Percentiles rank a stretch among this genome's conserved stretches.
Evolutionary conservation across 192 early-diverging fungal genomes (phyloP).

Genomic region (Coemansia sp.): DNA sequence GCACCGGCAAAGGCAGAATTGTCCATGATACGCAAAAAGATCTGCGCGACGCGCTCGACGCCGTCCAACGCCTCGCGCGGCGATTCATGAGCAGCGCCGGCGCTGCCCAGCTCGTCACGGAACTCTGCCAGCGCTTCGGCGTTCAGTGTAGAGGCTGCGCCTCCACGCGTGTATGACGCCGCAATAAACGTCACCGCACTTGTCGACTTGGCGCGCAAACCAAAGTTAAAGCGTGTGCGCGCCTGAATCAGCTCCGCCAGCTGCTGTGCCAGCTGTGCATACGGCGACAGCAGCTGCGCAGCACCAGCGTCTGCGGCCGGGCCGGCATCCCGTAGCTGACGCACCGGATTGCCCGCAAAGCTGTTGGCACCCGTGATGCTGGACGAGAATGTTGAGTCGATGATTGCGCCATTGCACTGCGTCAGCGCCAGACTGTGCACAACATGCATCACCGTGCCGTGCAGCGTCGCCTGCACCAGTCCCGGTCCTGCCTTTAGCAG

Average conservation of each 20-base stretch:
- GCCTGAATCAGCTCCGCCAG: conserved; percentile 52
- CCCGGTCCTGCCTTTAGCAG: conserved; percentile 83
- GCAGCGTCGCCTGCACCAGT: conserved; percentile 81
- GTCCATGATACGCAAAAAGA: conserved; percentile 59
- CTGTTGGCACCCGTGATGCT: conserved; percentile 64
- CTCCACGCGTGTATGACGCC: conserved; percentile 53
- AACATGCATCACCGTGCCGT: conserved; percentile 91
- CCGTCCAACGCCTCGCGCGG: conserved; percentile 49
- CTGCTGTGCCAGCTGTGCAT: conserved; percentile 60
- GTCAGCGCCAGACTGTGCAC: conserved; percentile 79
- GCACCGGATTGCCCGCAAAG: conserved; percentile 59
- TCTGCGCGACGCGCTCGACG: conserved; percentile 61
- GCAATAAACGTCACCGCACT: conserved; percentile 55
- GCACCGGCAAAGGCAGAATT: conserved; percentile 56
- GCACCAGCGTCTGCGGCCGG: conserved; percentile 23
- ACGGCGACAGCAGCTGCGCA: conserved; percentile 59
- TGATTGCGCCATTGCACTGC: conserved; percentile 80
- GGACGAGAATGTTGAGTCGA: conserved; percentile 77
- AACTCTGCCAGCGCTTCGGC: conserved; percentile 54
- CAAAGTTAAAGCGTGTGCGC: conserved; percentile 51
- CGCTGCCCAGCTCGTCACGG: conserved; percentile 41
- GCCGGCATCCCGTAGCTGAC: conserved; percentile 38
- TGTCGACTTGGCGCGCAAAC: conserved; percentile 51
- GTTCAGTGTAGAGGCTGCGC: conserved; percentile 54
- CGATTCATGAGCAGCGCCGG: conserved; percentile 23